Evolutionary conservation across 2,329 filamentous ascomycete genomes (phyloP), one percentile per base, ranked within the genome.

Genomic region (Epichloe hybrida): DNA sequence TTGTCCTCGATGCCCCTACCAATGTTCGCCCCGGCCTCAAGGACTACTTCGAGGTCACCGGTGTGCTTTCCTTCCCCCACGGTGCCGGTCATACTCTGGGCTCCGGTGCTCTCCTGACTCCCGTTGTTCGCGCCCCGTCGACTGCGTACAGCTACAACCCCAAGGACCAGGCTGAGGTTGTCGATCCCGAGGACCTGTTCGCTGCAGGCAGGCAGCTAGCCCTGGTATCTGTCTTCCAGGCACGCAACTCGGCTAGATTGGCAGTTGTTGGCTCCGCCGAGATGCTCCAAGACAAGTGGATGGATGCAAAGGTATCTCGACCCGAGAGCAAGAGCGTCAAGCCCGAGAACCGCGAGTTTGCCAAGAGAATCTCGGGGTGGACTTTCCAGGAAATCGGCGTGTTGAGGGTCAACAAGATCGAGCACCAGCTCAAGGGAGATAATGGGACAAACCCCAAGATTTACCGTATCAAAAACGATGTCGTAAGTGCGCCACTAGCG

Each of bases 381-480:
- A 81, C 90, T 0, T 98, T 98, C 75, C 83, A 95, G 70, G 93
- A 98, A 73, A 79, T 84, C 50, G 93, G 93, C 59, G 88, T 98
- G 11, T 66, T 98, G 59, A 84, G 86, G 60, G 86, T 95, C 60
- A 88, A 88, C 64, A 80, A 77, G 61, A 77, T 97, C 56, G 79
- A 89, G 70, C 93, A 98, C 70, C 83, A 83, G 62, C 70, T 83
- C 50, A 55, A 61, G 47, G 72, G 68, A n/a, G 64, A 64, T 45
- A 76, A 79, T 55, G 76, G 76, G 56, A 76, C 79, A 56, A 96
- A 96, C 72, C 90, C 20, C 91, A 9, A 72, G 51, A 90, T 97
- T 58, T 98, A 98, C 72, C 81, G 93, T 57, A 83, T 98, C 66
- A 98, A 97, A 79, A 95, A 88, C 70, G 84, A 96, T 64, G 90